These are phyloP conservation scores for Lasiosphaeria hispida DNA, from an alignment of 495 filamentous ascomycete genomes.

Conservation along the genomic window DNA sequence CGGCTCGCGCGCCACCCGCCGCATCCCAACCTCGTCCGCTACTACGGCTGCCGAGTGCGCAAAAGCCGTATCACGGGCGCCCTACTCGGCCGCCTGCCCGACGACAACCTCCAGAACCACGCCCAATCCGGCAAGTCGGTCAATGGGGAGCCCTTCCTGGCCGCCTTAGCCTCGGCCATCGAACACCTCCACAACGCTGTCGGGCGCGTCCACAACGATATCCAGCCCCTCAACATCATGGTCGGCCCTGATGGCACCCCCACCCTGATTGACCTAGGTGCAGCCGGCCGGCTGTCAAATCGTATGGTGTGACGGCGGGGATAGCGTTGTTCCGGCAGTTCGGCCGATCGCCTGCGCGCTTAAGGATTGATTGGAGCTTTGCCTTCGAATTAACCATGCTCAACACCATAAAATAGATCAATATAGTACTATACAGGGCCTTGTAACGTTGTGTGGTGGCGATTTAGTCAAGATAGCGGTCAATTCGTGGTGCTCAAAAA, in stretches of 20 bases:
- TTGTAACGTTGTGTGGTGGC: too few species aligned
- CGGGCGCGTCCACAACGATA: not conserved
- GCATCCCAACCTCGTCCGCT: not conserved
- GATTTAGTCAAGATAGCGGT: too few species aligned
- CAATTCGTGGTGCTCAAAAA: too few species aligned
- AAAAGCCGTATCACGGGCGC: not conserved
- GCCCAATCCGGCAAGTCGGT: not conserved
- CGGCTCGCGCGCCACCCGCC: not conserved
- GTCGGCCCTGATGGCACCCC: not conserved
- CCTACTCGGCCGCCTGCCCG: not conserved
- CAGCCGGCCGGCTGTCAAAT: not conserved
- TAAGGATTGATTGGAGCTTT: too few species aligned
- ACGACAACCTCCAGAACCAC: not conserved
- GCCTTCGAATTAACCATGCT: too few species aligned
- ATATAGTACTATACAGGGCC: too few species aligned
- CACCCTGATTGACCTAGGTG: not conserved
- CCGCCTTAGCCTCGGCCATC: not conserved
- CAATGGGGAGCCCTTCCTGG: not conserved
- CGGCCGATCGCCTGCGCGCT: too few species aligned
- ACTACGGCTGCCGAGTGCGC: not conserved
- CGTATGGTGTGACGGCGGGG: too few species aligned
- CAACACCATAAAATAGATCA: too few species aligned
- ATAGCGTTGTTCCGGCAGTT: too few species aligned
- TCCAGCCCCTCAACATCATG: slow-evolving; percentile 2
- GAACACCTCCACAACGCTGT: not conserved